A percentile compares a stretch with the other conserved stretches of the same genome.
Conservation (phyloP, 148 eudicot genomes). For the Amaranthus cruentus region DNA sequence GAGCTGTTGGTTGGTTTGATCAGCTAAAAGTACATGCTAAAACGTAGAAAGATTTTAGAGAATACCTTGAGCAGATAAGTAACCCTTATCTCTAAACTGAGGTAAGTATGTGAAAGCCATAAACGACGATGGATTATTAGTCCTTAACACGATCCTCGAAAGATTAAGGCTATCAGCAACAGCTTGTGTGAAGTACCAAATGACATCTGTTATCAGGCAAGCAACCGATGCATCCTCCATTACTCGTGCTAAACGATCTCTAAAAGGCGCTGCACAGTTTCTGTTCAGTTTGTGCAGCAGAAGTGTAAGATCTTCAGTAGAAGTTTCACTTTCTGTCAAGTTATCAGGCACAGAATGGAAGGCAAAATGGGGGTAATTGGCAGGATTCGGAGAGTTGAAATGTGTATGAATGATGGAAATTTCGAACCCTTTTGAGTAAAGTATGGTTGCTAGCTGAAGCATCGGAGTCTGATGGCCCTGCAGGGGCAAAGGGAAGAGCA, state of each 20-base stretch:
- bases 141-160: slow-evolving; percentile 55
- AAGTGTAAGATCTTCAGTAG: slow-evolving; percentile 18
- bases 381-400: slow-evolving; percentile 38
- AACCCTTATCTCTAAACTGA: slow-evolving; percentile 34
- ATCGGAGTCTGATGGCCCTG: slow-evolving; percentile 64
- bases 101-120: slow-evolving; percentile 34
- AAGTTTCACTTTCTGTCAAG: slow-evolving; percentile 24
- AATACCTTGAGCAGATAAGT: slow-evolving; percentile 42
- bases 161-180: slow-evolving; percentile 46
- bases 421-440: slow-evolving; percentile 46
- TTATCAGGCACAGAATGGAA: slow-evolving; percentile 42
- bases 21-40: too few relatives aligned
- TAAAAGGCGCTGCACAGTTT: slow-evolving; percentile 30
- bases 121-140: slow-evolving; percentile 36
- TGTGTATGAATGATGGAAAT: slow-evolving; percentile 47
- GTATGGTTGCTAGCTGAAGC: slow-evolving; percentile 50
- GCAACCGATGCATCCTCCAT: slow-evolving; percentile 24
- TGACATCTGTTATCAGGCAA: slow-evolving; percentile 53
- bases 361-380: slow-evolving; percentile 40
- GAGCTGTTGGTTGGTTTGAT: too few relatives aligned
- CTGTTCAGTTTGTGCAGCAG: slow-evolving; percentile 27
- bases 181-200: slow-evolving; percentile 35
- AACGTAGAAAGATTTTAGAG: too few relatives aligned
- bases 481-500: slow-evolving; percentile 44
- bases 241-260: slow-evolving; percentile 26